Conservation (phyloP, 306 rosid genomes). For the Lathyrus aphaca region DNA sequence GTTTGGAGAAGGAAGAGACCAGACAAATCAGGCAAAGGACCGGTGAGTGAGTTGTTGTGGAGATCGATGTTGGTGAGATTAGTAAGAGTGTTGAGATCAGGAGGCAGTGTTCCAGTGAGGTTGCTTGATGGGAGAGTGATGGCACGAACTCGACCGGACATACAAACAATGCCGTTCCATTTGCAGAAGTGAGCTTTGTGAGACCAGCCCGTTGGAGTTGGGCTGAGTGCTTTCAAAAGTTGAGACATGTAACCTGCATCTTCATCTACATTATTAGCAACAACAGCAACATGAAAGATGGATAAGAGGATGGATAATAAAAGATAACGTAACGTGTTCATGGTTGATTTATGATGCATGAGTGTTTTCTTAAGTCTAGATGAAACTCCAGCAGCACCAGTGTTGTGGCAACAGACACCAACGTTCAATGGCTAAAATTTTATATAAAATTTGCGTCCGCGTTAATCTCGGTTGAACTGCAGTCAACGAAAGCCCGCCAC, state of each 20-base stretch:
- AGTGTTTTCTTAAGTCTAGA: too few relatives aligned
- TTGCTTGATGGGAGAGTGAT: not conserved
- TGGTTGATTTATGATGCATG: too few relatives aligned
- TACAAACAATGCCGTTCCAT: not conserved
- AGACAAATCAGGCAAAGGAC: not conserved
- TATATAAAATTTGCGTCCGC: too few relatives aligned
- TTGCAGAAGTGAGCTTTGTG: not conserved
- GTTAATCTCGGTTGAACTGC: too few relatives aligned
- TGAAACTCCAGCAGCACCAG: too few relatives aligned
- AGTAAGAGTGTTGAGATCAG: not conserved
- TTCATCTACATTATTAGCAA: not conserved
- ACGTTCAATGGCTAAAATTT: too few relatives aligned
- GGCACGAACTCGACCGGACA: not conserved
- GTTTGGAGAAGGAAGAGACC: slow-evolving; percentile 46
- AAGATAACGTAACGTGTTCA: not conserved
- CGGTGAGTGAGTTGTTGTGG: not conserved
- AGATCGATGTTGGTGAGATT: not conserved
- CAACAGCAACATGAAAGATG: not conserved
- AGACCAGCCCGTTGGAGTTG: not conserved
- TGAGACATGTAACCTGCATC: not conserved
- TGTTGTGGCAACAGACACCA: too few relatives aligned
- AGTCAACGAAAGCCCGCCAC: too few relatives aligned
- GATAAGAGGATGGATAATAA: not conserved
- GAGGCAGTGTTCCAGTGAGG: not conserved
- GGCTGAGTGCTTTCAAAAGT: not conserved